A percentile compares a stretch with the other conserved stretches of the same genome.
phyloP scores from a whole-genome alignment of 805 yeast genomes.

The Ogataea nakhonphanomensis region DNA sequence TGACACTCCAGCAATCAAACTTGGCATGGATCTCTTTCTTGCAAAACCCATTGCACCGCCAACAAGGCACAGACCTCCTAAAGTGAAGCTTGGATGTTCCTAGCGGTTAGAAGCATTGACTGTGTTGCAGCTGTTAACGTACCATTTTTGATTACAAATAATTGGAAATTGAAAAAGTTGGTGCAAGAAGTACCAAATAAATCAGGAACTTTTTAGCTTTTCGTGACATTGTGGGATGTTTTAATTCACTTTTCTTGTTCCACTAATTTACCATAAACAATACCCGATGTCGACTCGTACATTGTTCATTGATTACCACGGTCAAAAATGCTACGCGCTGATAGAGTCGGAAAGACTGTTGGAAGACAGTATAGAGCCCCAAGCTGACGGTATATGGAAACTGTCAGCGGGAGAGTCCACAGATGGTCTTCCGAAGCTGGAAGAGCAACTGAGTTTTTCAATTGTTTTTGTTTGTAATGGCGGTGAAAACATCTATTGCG shows the following conservation, averaged over 20 bases:
- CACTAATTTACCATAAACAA: background rate
- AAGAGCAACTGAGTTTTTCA: conserved; percentile 2
- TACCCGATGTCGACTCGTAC: conserved; percentile 11
- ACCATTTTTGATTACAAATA: conserved; percentile 9
- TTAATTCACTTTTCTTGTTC: too few relatives aligned
- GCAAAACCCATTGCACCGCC: conserved; percentile 34
- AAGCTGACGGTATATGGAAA: background rate
- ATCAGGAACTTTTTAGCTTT: too few relatives aligned
- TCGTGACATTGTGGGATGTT: too few relatives aligned
- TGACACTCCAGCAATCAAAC: conserved; percentile 71
- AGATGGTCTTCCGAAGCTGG: background rate
- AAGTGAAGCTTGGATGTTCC: conserved; percentile 31
- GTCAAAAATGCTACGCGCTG: conserved; percentile 13
- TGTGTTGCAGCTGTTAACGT: background rate
- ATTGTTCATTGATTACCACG: conserved; percentile 9
- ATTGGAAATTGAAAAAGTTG: background rate
- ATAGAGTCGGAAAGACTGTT: conserved; percentile 5
- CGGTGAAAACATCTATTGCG: conserved; percentile 6
- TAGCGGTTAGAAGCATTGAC: conserved; percentile 3
- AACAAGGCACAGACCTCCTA: conserved; percentile 28
- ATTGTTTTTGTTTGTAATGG: conserved; percentile 14
- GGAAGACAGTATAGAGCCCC: background rate
- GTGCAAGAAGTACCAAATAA: background rate
- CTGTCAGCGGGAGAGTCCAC: background rate
- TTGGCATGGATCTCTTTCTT: conserved; percentile 72